Conservation (phyloP, 441 rosid species). For the Pelargonium cotyledonis region DNA sequence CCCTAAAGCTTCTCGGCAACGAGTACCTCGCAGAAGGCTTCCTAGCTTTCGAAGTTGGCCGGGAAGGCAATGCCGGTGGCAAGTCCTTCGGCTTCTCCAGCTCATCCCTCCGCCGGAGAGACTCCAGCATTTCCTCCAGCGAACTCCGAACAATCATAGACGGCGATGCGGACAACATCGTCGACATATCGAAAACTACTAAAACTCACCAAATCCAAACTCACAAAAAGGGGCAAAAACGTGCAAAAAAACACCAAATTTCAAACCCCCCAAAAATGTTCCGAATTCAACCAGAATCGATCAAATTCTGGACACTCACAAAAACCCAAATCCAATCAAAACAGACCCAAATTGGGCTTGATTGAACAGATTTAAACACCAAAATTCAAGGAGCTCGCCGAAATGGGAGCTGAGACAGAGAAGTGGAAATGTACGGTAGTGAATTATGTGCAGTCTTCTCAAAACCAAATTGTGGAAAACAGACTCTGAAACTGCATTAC, state of each 20-base stretch:
- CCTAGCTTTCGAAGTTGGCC: conserved; percentile 81
- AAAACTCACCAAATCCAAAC: too few relatives aligned
- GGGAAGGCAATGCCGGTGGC: conserved; percentile 89
- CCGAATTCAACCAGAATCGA: neutral
- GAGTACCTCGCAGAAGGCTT: conserved; percentile 76
- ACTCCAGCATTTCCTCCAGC: conserved; percentile 89
- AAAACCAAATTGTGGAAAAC: neutral
- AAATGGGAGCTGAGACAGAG: neutral
- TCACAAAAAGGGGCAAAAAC: too few relatives aligned
- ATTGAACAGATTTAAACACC: neutral
- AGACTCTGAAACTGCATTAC: conserved; percentile 4
- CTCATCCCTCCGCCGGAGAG: conserved; percentile 67
- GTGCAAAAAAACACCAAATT: too few relatives aligned
- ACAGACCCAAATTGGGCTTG: neutral
- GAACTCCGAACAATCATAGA: conserved; percentile 60
- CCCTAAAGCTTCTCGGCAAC: conserved; percentile 34
- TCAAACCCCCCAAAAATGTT: neutral
- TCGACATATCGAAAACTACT: neutral
- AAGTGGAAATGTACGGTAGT: neutral
- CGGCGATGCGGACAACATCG: conserved; percentile 14
- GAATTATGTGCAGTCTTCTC: neutral
- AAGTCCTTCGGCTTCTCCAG: conserved; percentile 61
- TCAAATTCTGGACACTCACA: neutral
- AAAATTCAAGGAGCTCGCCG: neutral
- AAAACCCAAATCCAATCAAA: neutral